Percentiles rank a stretch among this genome's conserved stretches.
Evolutionary conservation across 345 rosid species (phyloP).

Genomic region (Gossypium arboreum): DNA sequence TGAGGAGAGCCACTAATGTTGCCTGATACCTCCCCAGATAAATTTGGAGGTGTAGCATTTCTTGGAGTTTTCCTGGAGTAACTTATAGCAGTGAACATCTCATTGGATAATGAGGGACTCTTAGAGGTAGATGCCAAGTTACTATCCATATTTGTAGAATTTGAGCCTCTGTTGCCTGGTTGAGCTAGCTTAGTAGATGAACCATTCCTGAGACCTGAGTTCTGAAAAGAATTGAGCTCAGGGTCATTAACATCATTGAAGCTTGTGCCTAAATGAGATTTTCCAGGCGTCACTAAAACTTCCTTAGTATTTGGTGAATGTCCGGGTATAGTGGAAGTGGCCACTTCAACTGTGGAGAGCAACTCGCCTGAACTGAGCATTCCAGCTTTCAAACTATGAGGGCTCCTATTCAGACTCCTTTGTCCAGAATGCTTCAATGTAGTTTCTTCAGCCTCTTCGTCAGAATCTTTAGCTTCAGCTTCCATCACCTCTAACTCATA

Average conservation of each 20-base stretch:
- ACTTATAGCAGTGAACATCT: constrained; percentile 28
- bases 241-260: constrained; percentile 21
- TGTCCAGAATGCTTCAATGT: constrained; percentile 29
- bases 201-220: constrained; percentile 13
- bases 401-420: constrained; percentile 36
- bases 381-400: constrained; percentile 36
- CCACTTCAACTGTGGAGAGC: constrained; percentile 26
- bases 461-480: constrained; percentile 92
- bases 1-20: constrained; percentile 25
- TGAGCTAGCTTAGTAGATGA: constrained; percentile 15
- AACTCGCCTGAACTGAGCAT: constrained; percentile 26
- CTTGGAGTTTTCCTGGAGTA: constrained; percentile 49
- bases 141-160: constrained; percentile 16
- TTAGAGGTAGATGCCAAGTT: constrained; percentile 25
- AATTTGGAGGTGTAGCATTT: constrained; percentile 35
- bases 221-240: constrained; percentile 23
- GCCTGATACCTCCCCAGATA: constrained; percentile 29
- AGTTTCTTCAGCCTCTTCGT: constrained; percentile 58
- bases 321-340: constrained; percentile 21
- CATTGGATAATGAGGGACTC: constrained; percentile 26
- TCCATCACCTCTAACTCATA: constrained; percentile 76
- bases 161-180: constrained; percentile 30
- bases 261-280: constrained; percentile 28
- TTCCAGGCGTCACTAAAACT: constrained; percentile 28
- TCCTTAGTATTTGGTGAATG: constrained; percentile 28